These are phyloP conservation scores for Vitis rupestris DNA, from an alignment of 164 flowering plant genomes.

Conservation along the genomic window DNA sequence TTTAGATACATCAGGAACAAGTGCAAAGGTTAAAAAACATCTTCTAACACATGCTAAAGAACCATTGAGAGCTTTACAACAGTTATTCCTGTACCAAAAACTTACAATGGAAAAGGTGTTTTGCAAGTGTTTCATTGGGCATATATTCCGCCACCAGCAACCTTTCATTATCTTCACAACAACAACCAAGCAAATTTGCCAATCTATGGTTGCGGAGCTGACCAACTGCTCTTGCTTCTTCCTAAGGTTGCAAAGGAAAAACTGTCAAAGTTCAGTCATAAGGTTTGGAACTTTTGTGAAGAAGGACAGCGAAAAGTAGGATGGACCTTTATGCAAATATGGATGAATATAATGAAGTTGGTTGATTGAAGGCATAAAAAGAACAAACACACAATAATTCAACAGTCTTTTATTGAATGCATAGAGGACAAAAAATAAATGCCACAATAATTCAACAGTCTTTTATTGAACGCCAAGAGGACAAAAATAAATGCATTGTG, in stretches of 20 bases:
- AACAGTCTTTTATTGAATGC: no score
- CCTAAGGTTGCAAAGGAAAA: slow-evolving; percentile 28
- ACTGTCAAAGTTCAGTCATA: neutral
- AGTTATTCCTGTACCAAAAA: neutral
- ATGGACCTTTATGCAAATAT: no score
- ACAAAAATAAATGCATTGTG: no score
- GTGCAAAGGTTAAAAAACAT: neutral
- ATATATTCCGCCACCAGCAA: slow-evolving; percentile 60
- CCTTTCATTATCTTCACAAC: slow-evolving; percentile 54
- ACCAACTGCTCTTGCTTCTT: slow-evolving; percentile 60
- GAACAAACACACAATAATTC: no score
- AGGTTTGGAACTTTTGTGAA: neutral
- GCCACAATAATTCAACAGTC: no score
- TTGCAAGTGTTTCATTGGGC: slow-evolving; percentile 66
- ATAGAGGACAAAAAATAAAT: no score
- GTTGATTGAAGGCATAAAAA: no score
- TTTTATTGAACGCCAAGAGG: no score
- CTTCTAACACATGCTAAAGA: neutral
- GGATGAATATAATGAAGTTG: no score
- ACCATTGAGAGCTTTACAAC: no score
- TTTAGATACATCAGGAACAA: neutral
- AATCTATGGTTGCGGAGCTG: slow-evolving; percentile 48
- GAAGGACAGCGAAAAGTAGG: no score
- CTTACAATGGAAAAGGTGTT: slow-evolving; percentile 65
- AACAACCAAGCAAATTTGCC: slow-evolving; percentile 57